Conservation (phyloP, 257 asterid genomes). For the Ehretia macrophylla region DNA sequence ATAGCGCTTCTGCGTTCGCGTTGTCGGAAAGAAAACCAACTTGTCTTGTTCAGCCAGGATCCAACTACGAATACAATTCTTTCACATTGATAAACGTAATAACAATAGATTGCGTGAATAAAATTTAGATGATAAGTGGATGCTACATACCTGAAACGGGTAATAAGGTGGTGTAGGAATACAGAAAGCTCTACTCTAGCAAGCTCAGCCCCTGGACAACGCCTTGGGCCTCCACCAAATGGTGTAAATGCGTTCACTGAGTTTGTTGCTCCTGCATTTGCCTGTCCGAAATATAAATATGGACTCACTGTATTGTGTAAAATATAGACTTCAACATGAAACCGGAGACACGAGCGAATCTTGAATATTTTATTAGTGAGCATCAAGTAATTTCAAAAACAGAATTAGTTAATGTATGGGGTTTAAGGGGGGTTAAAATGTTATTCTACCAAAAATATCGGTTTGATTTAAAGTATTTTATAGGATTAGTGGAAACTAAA, state of each 20-base stretch:
- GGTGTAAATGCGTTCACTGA: conserved; percentile 55
- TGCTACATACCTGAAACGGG: conserved; percentile 62
- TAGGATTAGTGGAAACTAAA: neutral
- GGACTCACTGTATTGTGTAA: no score
- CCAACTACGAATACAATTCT: conserved; percentile 56
- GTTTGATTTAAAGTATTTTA: no score
- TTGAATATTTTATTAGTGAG: no score
- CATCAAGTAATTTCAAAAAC: neutral
- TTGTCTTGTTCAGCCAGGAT: conserved; percentile 72
- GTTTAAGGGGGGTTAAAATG: no score
- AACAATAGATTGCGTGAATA: neutral
- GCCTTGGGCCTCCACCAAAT: conserved; percentile 97
- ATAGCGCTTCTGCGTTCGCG: conserved; percentile 73
- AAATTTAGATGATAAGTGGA: neutral
- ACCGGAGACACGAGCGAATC: neutral
- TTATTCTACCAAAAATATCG: no score
- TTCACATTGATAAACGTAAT: neutral
- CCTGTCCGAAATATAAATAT: neutral
- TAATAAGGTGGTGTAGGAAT: conserved; percentile 85
- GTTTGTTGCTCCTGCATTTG: conserved; percentile 26
- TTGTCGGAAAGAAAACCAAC: conserved; percentile 87
- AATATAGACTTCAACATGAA: neutral
- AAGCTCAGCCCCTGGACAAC: conserved; percentile 96
- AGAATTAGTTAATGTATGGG: neutral
- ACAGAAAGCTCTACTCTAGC: conserved; percentile 90